These are phyloP conservation scores for Talaromyces sp. DNA, from an alignment of 2,329 filamentous ascomycete species.

Conservation along the genomic window DNA sequence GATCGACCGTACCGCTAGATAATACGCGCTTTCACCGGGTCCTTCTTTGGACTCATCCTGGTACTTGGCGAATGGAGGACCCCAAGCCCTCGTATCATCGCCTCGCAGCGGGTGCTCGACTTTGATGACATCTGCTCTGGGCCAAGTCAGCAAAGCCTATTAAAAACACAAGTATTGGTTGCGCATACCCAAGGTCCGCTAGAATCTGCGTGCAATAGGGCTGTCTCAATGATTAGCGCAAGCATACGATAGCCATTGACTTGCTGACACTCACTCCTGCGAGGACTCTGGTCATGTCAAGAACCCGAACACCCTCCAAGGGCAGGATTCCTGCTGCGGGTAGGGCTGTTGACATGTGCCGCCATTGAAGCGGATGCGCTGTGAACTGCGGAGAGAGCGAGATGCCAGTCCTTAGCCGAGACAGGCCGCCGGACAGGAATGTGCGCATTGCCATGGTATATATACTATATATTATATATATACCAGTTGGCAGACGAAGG, in stretches of 20 bases:
- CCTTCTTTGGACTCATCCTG: constrained; percentile 52
- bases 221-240: constrained; percentile 41
- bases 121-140: constrained; percentile 91
- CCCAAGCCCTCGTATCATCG: constrained; percentile 95
- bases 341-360: constrained; percentile 37
- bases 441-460: constrained; percentile 3
- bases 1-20: constrained; percentile 62
- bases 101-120: constrained; percentile 87
- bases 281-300: constrained; percentile 95
- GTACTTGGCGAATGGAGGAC: constrained; percentile 85
- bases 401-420: background rate
- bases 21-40: constrained; percentile 91
- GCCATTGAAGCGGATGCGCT: constrained; percentile 17
- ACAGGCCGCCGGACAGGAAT: constrained; percentile 19
- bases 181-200: constrained; percentile 84
- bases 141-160: constrained; percentile 12
- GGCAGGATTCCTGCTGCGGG: constrained; percentile 52
- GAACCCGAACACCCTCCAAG: constrained; percentile 76
- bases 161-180: constrained; percentile 1
- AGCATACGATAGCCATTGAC: background rate
- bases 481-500: background rate
- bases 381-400: background rate
- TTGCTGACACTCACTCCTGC: constrained; percentile 65
- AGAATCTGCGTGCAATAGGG: constrained; percentile 97
- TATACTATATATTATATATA: background rate